These are phyloP conservation scores for Boletus eberwhitei DNA, from an alignment of 768 basidiomycete species.

Conservation along the genomic window DNA sequence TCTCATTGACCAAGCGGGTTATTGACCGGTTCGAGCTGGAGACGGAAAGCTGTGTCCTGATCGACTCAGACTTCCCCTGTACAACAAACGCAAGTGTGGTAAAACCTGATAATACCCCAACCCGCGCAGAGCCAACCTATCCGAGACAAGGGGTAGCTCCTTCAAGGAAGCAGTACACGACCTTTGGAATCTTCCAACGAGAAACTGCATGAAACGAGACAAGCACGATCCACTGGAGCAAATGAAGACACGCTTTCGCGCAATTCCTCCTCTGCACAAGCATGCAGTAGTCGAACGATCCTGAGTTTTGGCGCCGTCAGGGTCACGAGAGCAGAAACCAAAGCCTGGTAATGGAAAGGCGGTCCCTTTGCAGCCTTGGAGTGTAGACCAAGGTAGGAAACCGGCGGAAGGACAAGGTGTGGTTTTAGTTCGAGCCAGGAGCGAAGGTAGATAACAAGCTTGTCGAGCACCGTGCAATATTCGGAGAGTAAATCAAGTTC, in stretches of 20 bases:
- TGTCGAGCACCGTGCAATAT: slow-evolving; percentile 22
- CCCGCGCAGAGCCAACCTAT: neutral
- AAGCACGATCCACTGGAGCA: slow-evolving; percentile 7
- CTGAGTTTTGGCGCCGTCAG: slow-evolving; percentile 19
- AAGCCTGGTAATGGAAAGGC: slow-evolving; percentile 12
- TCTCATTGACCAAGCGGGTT: too few species aligned
- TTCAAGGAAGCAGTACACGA: slow-evolving; percentile 13
- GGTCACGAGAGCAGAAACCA: slow-evolving; percentile 24
- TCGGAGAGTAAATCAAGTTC: slow-evolving; percentile 27
- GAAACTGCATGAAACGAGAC: slow-evolving; percentile 11
- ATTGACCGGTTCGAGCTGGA: too few species aligned
- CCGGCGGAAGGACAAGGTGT: slow-evolving; percentile 22
- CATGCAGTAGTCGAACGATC: slow-evolving; percentile 21
- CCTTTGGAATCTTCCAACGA: slow-evolving; percentile 25
- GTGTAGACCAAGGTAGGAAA: slow-evolving; percentile 25
- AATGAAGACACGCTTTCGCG: slow-evolving; percentile 5
- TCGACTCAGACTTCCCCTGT: too few species aligned
- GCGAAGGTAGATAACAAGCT: slow-evolving; percentile 24
- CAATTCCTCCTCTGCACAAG: slow-evolving; percentile 11
- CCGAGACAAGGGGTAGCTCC: neutral
- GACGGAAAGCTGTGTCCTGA: too few species aligned
- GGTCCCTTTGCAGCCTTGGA: slow-evolving; percentile 15
- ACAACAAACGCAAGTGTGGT: neutral
- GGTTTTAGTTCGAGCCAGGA: slow-evolving; percentile 23
- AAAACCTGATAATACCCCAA: too few species aligned